Evolutionary conservation across 1,284 basidiomycete genomes (phyloP), one percentile per base, ranked within the genome.

Genomic region (Austropuccinia psidii): DNA sequence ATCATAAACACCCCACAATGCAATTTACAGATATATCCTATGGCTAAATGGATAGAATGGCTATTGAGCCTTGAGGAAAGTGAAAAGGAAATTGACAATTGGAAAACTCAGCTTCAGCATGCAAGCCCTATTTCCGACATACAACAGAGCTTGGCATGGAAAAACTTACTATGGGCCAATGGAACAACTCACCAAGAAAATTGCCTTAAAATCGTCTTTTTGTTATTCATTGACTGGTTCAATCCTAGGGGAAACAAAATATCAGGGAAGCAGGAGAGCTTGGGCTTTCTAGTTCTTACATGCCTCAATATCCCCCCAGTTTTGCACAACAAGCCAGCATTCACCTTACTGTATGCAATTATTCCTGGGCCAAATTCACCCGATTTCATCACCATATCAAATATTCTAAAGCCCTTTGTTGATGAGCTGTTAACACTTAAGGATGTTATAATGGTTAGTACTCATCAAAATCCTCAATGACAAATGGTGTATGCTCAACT

Each of bases 201-300:
- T n/a, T n/a, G n/a, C n/a, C 24, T 66, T 9, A 66, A 66, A 15
- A 27, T 66, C 1, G 24, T 29, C 17, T 52, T 66, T 21, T 66
- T 47, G 7, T 35, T 66, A 33, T 66, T 66, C n/a, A 7, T 61
- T 9, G 37, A 65, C 35, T 65, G 61, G 61, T 33, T 66, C 29
- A 66, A 66, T 29, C 64, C 45, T 17, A 24, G 27, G 29, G 64
- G 64, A 3, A 66, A 66, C 29, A 50, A 33, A n/a, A 8, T 47
- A 21, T 8, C 8, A 2, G 47, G 64, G 24, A 7, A n/a, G 29
- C 43, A 66, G 24, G 15, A 21, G 15, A 52, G n/a, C 5, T 17
- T 66, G 27, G 64, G 64, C 15, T 2, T 52, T 19, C 11, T 66
- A 24, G 64, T 35, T n/a, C 43, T 66, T 13, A 66, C 39, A 15